phyloP scores from a whole-genome alignment of 2,329 filamentous ascomycete species.

The Plectosphaerella cucumerina region DNA sequence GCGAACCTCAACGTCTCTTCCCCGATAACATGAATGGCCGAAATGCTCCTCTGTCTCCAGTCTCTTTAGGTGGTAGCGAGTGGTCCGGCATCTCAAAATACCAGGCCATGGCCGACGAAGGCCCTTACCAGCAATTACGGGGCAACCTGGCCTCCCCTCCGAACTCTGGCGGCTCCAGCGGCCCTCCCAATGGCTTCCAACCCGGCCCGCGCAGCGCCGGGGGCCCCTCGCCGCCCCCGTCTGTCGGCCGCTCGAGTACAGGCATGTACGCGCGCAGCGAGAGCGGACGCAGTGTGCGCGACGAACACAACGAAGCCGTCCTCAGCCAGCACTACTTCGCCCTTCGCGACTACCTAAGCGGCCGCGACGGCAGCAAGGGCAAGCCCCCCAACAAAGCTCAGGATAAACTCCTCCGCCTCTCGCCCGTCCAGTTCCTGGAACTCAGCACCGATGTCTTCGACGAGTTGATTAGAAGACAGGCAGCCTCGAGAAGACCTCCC shows the following conservation, averaged over 20 bases:
- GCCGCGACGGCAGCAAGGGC: conserved; percentile 72
- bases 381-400: conserved; percentile 81
- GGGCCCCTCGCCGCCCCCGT: conserved; percentile 80
- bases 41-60: conserved; percentile 75
- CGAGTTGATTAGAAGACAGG: conserved; percentile 83
- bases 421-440: conserved; percentile 91
- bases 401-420: conserved; percentile 89
- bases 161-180: conserved; percentile 59
- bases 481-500: conserved; percentile 51
- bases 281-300: conserved; percentile 55
- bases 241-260: conserved; percentile 79
- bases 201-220: conserved; percentile 53
- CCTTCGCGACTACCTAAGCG: conserved; percentile 71
- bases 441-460: conserved; percentile 97
- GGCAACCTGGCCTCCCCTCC: conserved; percentile 65
- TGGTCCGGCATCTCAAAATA: conserved; percentile 72
- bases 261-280: conserved; percentile 66
- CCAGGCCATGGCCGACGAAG: conserved; percentile 48
- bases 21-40: conserved; percentile 62
- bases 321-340: conserved; percentile 78
- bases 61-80: conserved; percentile 79
- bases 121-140: conserved; percentile 45
- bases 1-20: not conserved
- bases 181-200: conserved; percentile 51
- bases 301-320: conserved; percentile 58